phyloP scores from a whole-genome alignment of 192 early-diverging fungal species.

The Entophlyctis luteolus region DNA sequence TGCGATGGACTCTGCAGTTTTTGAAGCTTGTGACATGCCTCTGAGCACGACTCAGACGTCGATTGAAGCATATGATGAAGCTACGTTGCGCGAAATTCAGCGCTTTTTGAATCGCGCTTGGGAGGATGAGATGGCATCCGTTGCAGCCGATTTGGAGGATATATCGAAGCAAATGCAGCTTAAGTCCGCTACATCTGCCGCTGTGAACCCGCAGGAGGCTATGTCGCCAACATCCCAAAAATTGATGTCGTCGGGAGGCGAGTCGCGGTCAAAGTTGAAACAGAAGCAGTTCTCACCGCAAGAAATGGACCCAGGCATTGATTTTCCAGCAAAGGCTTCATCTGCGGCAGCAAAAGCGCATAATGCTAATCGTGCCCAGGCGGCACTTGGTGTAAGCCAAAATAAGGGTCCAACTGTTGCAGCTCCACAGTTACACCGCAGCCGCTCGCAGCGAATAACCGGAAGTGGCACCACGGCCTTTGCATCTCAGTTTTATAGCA shows the following conservation, averaged over 20 bases:
- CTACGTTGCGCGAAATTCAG: neutral
- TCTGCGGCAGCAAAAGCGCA: too few species aligned
- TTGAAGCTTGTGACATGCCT: conserved; percentile 14
- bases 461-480: too few species aligned
- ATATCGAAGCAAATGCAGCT: too few species aligned
- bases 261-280: neutral
- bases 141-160: neutral
- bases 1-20: neutral
- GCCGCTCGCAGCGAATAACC: neutral
- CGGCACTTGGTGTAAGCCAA: neutral
- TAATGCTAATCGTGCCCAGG: too few species aligned
- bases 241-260: neutral
- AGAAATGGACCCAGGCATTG: too few species aligned
- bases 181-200: neutral
- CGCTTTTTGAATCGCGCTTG: neutral
- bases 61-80: conserved; percentile 9
- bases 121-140: neutral
- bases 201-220: too few species aligned
- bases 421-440: neutral
- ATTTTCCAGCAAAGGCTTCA: too few species aligned
- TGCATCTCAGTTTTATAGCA: too few species aligned
- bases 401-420: too few species aligned
- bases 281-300: neutral
- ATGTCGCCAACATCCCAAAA: too few species aligned
- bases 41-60: neutral